Base-by-base conservation (phyloP, 345 rosid species). In the Orychophragmus violaceus region DNA sequence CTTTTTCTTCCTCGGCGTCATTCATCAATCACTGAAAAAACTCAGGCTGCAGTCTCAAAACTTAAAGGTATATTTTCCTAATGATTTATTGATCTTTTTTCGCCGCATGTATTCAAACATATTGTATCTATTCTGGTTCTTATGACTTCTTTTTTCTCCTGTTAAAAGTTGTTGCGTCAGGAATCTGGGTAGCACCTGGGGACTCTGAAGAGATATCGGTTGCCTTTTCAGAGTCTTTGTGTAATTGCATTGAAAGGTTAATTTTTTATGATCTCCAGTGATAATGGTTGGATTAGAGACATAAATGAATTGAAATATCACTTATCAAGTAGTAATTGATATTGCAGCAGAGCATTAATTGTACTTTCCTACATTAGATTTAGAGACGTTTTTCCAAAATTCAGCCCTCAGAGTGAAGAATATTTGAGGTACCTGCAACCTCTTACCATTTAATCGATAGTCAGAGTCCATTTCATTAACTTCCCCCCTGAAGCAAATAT, bases 191-290 rank as follows among this genome's bases (percentile, higher is more conserved):
- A n/a, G n/a, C n/a, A n/a, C n/a, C n/a, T n/a, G n/a, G n/a, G n/a
- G n/a, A n/a, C n/a, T n/a, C 95, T 13, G 97, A 93, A 80, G 97
- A 90, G 88, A 83, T 93, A 69, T 95, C 96, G 12, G 77, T 84
- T 64, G 97, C 99, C 73, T 85, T 93, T 64, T 90, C 97, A 62
- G 95, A 84, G 64, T 82, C 99, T 69, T 78, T 93, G 60, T 82
- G 89, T 78, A 90, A 88, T 75, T 78, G 86, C 57, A 85, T 93
- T 35, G 99, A 90, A 80, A 93, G 93, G 99, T 90, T 73, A 68
- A 44, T n/a, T 49, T 76, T 78, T 62, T 44, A 39, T 68, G 54
- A 25, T 63, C 62, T 72, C 10, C 49, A 22, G 12, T 46, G 46
- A 12, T 59, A n/a, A n/a, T n/a, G n/a, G n/a, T n/a, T n/a, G n/a